Percentiles rank a stretch among this genome's conserved stretches.
These are phyloP conservation scores for Dissophora ornata DNA, from an alignment of 192 early-diverging fungal genomes.

Conservation along the genomic window DNA sequence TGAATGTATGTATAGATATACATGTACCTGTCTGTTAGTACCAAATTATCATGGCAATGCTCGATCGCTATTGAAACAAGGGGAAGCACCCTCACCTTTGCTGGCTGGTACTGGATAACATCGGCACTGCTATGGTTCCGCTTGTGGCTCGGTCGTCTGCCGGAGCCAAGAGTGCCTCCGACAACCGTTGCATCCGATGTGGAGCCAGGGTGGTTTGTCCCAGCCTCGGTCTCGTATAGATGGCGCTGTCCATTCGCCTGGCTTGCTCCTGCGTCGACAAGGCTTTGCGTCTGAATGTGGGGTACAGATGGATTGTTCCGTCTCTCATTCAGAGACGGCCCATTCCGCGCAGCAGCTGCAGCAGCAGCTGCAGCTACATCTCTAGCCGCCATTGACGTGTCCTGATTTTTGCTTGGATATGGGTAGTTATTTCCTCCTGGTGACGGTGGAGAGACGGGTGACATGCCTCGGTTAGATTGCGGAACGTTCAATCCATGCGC, in stretches of 20 bases:
- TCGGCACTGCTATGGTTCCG: slow-evolving; percentile 52
- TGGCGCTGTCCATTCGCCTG: slow-evolving; percentile 19
- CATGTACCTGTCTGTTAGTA: no score
- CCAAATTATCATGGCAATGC: not conserved
- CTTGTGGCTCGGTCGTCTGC: slow-evolving; percentile 40
- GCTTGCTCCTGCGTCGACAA: slow-evolving; percentile 9
- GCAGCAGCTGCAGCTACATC: slow-evolving; percentile 2
- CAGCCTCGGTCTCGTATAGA: slow-evolving; percentile 5
- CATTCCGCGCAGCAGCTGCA: slow-evolving; percentile 20
- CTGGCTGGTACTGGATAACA: slow-evolving; percentile 39
- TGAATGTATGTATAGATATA: no score
- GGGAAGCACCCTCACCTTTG: slow-evolving; percentile 29
- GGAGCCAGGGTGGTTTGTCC: no score
- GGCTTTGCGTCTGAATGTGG: slow-evolving; percentile 43
- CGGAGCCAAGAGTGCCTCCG: slow-evolving; percentile 45
- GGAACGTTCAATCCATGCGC: slow-evolving; percentile 47
- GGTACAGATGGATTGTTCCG: slow-evolving; percentile 47
- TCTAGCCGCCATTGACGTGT: slow-evolving; percentile 2
- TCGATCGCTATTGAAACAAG: not conserved
- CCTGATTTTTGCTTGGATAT: slow-evolving; percentile 9
- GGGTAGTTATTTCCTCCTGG: slow-evolving; percentile 30
- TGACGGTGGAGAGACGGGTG: slow-evolving; percentile 44
- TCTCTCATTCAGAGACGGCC: slow-evolving; percentile 37
- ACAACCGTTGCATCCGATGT: slow-evolving; percentile 46
- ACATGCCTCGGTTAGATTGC: slow-evolving; percentile 39